phyloP scores from a whole-genome alignment of 2,329 filamentous ascomycete genomes.

The Karstenula rhodostoma region DNA sequence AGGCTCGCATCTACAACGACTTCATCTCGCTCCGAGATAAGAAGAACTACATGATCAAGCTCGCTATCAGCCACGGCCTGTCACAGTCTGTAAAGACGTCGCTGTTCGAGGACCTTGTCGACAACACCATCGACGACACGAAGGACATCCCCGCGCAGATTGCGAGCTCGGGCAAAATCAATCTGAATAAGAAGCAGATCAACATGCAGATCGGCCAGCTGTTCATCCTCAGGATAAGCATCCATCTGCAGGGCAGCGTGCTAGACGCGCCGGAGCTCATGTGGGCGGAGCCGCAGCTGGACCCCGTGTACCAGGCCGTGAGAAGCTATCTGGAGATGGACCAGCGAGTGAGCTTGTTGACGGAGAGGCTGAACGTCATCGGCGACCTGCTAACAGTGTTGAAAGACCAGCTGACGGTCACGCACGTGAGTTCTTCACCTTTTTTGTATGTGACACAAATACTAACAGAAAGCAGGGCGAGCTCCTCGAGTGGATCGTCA shows the following conservation, averaged over 20 bases:
- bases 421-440: constrained; percentile 52
- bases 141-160: constrained; percentile 94
- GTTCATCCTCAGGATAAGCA: constrained; percentile 97
- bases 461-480: constrained; percentile 48
- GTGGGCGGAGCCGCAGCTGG: constrained; percentile 96
- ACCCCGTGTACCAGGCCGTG: constrained; percentile 95
- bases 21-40: constrained; percentile 96
- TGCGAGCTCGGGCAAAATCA: constrained; percentile 89
- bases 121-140: constrained; percentile 90
- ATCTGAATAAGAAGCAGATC: constrained; percentile 86
- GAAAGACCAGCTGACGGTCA: constrained; percentile 94
- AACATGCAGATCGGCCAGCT: constrained; percentile 99
- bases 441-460: background rate
- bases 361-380: constrained; percentile 90
- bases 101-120: constrained; percentile 93
- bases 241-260: constrained; percentile 95
- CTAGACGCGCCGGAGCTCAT: constrained; percentile 97
- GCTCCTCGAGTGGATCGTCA: constrained; percentile 71
- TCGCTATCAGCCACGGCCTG: constrained; percentile 94
- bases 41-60: constrained; percentile 96
- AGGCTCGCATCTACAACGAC: constrained; percentile 98
- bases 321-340: constrained; percentile 98
- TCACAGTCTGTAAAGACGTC: constrained; percentile 98
- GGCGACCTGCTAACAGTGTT: constrained; percentile 90
- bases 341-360: constrained; percentile 87